Conservation (phyloP, 2,329 filamentous ascomycete species). For the Ilyonectria sp. region DNA sequence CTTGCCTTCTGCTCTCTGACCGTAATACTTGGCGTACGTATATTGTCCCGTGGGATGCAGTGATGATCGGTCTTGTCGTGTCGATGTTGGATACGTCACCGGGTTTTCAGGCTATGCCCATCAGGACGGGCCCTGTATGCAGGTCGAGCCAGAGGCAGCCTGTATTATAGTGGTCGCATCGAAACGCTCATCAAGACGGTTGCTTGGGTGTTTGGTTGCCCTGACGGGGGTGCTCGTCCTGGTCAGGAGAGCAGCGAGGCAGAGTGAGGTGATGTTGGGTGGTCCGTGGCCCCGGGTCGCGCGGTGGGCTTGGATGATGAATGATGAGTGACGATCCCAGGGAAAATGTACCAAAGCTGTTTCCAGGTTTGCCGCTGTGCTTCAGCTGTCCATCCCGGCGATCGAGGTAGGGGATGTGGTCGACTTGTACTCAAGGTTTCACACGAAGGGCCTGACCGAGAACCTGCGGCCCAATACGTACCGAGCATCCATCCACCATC, state of each 20-base stretch:
- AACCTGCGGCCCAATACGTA: slow-evolving; percentile 20
- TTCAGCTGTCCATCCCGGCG: neutral
- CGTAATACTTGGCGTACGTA: slow-evolving; percentile 39
- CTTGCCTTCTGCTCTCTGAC: slow-evolving; percentile 7
- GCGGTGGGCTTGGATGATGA: slow-evolving; percentile 31
- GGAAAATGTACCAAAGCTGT: slow-evolving; percentile 15
- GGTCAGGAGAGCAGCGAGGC: slow-evolving; percentile 48
- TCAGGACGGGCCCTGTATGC: slow-evolving; percentile 32
- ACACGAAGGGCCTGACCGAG: slow-evolving; percentile 14
- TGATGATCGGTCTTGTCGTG: slow-evolving; percentile 31
- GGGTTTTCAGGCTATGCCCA: slow-evolving; percentile 38
- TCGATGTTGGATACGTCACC: slow-evolving; percentile 46
- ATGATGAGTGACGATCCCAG: slow-evolving; percentile 9
- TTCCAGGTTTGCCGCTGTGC: slow-evolving; percentile 9
- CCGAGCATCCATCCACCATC: slow-evolving; percentile 20
- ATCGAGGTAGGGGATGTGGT: neutral
- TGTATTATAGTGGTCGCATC: slow-evolving; percentile 42
- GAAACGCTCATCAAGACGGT: slow-evolving; percentile 30
- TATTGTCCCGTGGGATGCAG: slow-evolving; percentile 13
- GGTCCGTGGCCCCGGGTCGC: slow-evolving; percentile 41
- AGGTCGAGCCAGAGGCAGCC: slow-evolving; percentile 39
- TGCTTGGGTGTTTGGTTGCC: slow-evolving; percentile 45
- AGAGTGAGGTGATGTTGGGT: slow-evolving; percentile 50
- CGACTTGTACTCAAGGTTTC: slow-evolving; percentile 23
- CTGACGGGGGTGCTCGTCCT: slow-evolving; percentile 41